A percentile compares a stretch with the other conserved stretches of the same genome.
phyloP scores from a whole-genome alignment of 768 basidiomycete species.

The Boletus coccyginus region DNA sequence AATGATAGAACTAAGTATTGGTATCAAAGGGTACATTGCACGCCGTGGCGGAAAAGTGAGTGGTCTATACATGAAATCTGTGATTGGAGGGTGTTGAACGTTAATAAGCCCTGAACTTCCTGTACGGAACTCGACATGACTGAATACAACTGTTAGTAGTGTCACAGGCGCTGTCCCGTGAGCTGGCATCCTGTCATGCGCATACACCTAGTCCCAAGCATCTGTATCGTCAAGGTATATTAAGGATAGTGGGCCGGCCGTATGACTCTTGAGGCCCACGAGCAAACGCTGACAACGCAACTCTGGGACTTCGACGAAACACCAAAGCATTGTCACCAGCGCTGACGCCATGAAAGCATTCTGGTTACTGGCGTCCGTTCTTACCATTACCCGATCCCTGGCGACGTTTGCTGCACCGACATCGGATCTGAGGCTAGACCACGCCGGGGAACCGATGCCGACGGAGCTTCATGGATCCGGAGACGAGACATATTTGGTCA shows the following conservation, averaged over 20 bases:
- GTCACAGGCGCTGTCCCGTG: neutral
- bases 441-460: constrained; percentile 5
- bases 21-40: neutral
- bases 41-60: neutral
- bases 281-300: neutral
- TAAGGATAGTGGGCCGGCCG: neutral
- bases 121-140: constrained; percentile 10
- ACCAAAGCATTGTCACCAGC: neutral
- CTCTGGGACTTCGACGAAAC: neutral
- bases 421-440: neutral
- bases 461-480: constrained; percentile 10
- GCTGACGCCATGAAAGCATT: constrained; percentile 3
- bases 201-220: constrained; percentile 13
- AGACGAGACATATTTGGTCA: constrained; percentile 8
- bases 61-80: too few species aligned
- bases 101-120: neutral
- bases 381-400: constrained; percentile 1
- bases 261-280: neutral
- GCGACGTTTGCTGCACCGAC: constrained; percentile 13
- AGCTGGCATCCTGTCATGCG: neutral
- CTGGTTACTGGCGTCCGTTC: neutral
- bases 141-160: neutral
- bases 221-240: constrained; percentile 9
- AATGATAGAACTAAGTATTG: neutral
- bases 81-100: neutral